Evolutionary conservation across 352 stramenopile species (phyloP).

Genomic region (Pythium utonaiense): DNA sequence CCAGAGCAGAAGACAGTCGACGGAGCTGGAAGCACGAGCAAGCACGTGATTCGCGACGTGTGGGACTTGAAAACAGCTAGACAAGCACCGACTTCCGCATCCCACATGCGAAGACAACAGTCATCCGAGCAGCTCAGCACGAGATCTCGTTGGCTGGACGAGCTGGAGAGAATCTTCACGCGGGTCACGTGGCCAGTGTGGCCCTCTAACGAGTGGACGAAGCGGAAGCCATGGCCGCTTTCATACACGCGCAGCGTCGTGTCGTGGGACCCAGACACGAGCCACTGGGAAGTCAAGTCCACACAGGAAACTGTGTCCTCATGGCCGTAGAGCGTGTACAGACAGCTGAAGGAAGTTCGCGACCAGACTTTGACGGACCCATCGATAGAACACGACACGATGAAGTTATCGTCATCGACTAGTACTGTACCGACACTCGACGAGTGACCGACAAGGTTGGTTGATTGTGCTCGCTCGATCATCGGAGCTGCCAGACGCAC

Average conservation of each 20-base stretch:
- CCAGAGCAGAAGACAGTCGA: conserved; percentile 40
- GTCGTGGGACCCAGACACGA: conserved; percentile 72
- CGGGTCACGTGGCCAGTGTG: conserved; percentile 62
- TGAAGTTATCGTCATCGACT: conserved; percentile 46
- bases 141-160: conserved; percentile 1
- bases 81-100: conserved; percentile 37
- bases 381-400: conserved; percentile 67
- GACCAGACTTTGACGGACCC: conserved; percentile 75
- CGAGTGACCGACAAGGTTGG: conserved; percentile 54
- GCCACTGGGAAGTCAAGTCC: conserved; percentile 43
- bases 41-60: conserved; percentile 49
- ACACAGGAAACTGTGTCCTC: conserved; percentile 58
- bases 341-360: conserved; percentile 37
- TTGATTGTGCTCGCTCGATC: conserved; percentile 21
- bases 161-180: conserved; percentile 29
- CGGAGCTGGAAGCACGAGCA: conserved; percentile 19
- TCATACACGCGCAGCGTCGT: conserved; percentile 56
- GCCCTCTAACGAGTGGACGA: conserved; percentile 38
- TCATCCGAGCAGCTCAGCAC: conserved; percentile 65
- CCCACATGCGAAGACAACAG: conserved; percentile 54
- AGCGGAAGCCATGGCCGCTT: conserved; percentile 30
- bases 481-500: conserved; percentile 7
- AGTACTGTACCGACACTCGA: conserved; percentile 57
- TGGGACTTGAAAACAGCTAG: conserved; percentile 40
- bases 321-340: conserved; percentile 67